Evolutionary conservation across 306 rosid species (phyloP), one percentile per base, ranked within the genome.

Genomic region (Myrica gale): DNA sequence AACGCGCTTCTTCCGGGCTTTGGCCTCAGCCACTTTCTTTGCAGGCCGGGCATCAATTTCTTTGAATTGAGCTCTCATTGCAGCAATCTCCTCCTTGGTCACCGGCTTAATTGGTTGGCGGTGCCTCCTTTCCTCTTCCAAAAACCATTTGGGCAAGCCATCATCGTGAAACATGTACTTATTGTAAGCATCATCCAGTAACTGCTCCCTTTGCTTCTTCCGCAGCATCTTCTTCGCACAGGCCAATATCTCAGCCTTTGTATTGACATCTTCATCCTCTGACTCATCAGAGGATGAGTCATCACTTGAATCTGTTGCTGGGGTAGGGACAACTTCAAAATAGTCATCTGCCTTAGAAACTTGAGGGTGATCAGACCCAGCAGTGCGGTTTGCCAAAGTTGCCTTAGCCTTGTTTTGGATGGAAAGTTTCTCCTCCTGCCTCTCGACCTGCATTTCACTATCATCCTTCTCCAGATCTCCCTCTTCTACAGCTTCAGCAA

Each of bases 131-230:
- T 95, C 99, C 74, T 95, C 99, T 6, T 95, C 99, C 58, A 87
- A 47, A 81, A 92, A 92, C 97, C 99, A 95, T 62, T 82, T 87
- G 39, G 99, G 99, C 82, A 95, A 89, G 61, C 93, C 92, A 10
- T 82, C 84, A 3, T 95, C 95, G 39, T 95, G 84, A 79, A 86
- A 87, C 97, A 92, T 90, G 85, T 90, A 87, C 79, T 84, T 95
- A 39, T 90, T 89, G 76, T 92, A 95, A 6, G 93, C 89, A 83
- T 95, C 97, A 73, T 95, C 99, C 2, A 90, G 76, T 13, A 92
- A 76, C 39, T 74, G 87, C 71, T 95, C 87, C 55, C 99, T 75
- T 69, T 76, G 84, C 79, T 90, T 95, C 82, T 95, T 95, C 83
- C 89, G 82, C 73, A 89, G 60, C 99, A 95, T 91, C 77, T 89